Evolutionary conservation across 352 stramenopile species (phyloP).

Genomic region (Phytophthora quininea): DNA sequence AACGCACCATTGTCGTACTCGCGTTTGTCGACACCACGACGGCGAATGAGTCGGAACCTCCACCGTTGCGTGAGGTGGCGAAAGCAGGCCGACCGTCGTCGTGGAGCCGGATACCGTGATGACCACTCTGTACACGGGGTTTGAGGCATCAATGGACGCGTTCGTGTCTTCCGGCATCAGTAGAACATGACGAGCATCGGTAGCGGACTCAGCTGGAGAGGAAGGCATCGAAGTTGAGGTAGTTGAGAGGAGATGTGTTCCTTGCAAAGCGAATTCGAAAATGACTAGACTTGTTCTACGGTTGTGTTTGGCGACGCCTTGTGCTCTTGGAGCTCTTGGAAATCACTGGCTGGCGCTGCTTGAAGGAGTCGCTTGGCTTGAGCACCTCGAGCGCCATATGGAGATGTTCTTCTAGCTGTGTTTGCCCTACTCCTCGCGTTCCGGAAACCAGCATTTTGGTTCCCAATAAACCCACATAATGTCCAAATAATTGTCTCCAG

Average conservation of each 20-base stretch:
- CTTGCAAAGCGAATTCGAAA: neutral
- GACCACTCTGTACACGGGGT: neutral
- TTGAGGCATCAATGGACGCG: neutral
- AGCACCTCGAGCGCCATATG: neutral
- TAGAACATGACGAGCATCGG: neutral
- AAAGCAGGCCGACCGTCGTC: neutral
- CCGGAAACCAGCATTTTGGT: neutral
- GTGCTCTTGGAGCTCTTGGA: neutral
- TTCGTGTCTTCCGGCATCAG: slow-evolving; percentile 4
- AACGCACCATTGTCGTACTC: neutral
- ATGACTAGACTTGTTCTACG: neutral
- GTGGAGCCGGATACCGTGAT: neutral
- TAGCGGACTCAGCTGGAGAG: neutral
- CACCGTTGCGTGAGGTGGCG: neutral
- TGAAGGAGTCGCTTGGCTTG: neutral
- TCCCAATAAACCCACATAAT: neutral
- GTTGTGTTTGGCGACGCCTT: neutral
- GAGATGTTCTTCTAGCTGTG: neutral
- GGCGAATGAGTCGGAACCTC: neutral
- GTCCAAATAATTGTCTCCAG: too few species aligned
- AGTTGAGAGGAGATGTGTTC: neutral
- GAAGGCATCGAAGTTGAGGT: neutral
- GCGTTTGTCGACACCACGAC: neutral
- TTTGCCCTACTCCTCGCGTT: neutral
- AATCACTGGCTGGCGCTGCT: neutral